Evolutionary conservation across 306 rosid genomes (phyloP), one percentile per base, ranked within the genome.

Genomic region (Fragaria vesca): DNA sequence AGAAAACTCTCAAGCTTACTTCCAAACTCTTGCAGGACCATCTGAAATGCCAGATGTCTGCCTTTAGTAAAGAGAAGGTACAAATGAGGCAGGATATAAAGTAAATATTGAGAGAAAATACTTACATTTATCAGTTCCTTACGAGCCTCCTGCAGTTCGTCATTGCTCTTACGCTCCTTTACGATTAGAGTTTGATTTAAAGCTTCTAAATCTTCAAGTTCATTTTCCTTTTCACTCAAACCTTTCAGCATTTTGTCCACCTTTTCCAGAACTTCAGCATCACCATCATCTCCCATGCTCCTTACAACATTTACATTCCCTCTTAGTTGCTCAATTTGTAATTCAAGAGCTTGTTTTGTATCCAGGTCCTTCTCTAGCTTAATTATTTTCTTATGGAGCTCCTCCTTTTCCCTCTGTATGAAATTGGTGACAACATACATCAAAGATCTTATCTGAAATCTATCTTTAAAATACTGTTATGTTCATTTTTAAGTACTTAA

Each of bases 121-220:
- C 97, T 89, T 87, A 93, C 99, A 69, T 75, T 82, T 43, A 89
- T 85, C 81, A 96, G 80, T 83, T 87, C 97, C 81, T 90, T 93
- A 54, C 98, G 96, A 82, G 98, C 99, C 20, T 93, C 99, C 84
- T 91, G 97, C 79, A 96, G 87, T 85, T 96, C 99, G 69, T 90
- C 93, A 72, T 96, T 96, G 89, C 97, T 88, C 89, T 86, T 86
- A 40, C 94, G 98, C 87, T 93, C 94, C 84, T 81, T 90, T 76
- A 90, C 83, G 71, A 96, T 87, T 74, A 96, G 83, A 62, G 90
- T 82, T 84, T 93, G 98, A 78, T 93, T 91, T 84, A 91, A 48
- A 17, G 88, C 83, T 80, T 90, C 97, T 36, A 93, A 40, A 34
- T 86, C 89, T 62, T 83, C 93, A 76, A 87, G 90, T 32, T 91